phyloP scores from a whole-genome alignment of 2,329 filamentous ascomycete genomes.

The Cercospora beticola region DNA sequence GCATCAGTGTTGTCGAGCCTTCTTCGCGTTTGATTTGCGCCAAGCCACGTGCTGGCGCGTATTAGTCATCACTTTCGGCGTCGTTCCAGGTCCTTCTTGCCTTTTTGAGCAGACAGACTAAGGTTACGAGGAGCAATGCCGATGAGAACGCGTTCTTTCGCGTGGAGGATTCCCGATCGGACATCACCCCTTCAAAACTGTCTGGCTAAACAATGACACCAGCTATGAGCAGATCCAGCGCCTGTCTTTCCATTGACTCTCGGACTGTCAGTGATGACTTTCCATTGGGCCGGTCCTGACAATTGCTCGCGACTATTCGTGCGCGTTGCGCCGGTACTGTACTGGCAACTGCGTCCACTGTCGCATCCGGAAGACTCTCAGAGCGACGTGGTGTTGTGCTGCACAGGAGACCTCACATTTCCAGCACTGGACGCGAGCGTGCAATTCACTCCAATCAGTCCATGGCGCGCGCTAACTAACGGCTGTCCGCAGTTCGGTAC shows the following conservation, averaged over 20 bases:
- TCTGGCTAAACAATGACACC: not conserved
- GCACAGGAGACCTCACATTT: not conserved
- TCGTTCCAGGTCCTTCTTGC: not conserved
- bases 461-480: slow-evolving; percentile 4
- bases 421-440: not conserved
- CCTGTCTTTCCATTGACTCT: not conserved
- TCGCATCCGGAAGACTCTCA: too few species aligned
- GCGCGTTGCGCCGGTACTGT: too few species aligned
- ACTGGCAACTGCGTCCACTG: too few species aligned
- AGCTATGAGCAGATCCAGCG: not conserved
- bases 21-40: not conserved
- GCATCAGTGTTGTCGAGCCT: not conserved
- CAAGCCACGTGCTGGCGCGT: not conserved
- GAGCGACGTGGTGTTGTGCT: not conserved
- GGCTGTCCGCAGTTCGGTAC: slow-evolving; percentile 13
- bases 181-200: not conserved
- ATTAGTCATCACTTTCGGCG: not conserved
- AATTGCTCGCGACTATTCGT: not conserved
- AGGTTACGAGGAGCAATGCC: not conserved
- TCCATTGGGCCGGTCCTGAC: not conserved
- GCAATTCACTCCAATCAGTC: slow-evolving; percentile 2
- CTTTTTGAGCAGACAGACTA: not conserved
- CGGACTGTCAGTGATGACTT: too few species aligned
- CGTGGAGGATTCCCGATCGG: not conserved
- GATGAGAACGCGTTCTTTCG: not conserved